A percentile compares a stretch with the other conserved stretches of the same genome.
Conservation (phyloP, 495 filamentous ascomycete species). For the Xylaria cubensis region DNA sequence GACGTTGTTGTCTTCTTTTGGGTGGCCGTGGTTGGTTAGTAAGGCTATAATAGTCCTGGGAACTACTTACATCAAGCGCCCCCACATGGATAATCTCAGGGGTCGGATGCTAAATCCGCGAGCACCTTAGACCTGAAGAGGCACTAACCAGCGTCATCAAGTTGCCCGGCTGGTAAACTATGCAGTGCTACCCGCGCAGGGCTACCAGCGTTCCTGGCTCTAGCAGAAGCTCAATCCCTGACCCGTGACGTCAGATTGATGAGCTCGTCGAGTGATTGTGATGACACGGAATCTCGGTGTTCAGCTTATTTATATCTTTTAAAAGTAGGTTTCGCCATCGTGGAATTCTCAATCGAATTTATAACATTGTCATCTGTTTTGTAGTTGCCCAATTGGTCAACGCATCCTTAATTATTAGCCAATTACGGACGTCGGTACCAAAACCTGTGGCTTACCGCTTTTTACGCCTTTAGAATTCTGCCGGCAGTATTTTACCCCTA, state of each 20-base stretch:
- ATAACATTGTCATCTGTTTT: not conserved
- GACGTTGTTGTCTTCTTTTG: not conserved
- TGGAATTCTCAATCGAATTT: not conserved
- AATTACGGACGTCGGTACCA: too few relatives aligned
- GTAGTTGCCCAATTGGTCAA: not conserved
- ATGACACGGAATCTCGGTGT: not conserved
- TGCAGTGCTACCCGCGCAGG: not conserved
- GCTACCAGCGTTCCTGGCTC: not conserved
- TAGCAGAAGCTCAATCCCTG: constrained; percentile 1
- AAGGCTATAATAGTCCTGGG: too few relatives aligned
- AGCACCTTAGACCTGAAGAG: not conserved
- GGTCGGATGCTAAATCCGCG: not conserved
- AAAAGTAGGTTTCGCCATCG: not conserved
- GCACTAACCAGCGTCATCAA: constrained; percentile 12
- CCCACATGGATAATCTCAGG: not conserved
- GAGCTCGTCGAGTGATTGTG: constrained; percentile 8
- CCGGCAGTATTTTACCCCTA: too few relatives aligned
- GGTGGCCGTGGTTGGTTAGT: not conserved
- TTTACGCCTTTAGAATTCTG: too few relatives aligned
- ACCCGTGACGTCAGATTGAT: constrained; percentile 27
- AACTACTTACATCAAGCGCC: not conserved
- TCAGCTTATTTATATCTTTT: not conserved
- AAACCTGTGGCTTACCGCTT: too few relatives aligned
- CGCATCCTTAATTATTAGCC: not conserved
- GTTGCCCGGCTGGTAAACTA: not conserved